These are phyloP conservation scores for Clarireedia homoeocarpa DNA, from an alignment of 2,329 filamentous ascomycete genomes.

Conservation along the genomic window DNA sequence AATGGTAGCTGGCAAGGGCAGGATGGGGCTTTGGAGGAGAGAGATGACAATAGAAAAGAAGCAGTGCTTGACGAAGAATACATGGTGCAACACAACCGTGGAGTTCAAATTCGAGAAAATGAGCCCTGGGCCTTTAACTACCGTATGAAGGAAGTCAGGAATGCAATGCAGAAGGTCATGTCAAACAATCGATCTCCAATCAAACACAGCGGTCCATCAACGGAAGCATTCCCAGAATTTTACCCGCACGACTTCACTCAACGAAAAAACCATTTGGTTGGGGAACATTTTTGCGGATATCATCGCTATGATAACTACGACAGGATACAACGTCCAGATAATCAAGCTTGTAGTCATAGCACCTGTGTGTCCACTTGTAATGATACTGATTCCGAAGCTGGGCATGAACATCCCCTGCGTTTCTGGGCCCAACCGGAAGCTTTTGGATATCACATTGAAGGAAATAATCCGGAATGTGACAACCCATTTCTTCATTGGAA, in stretches of 20 bases:
- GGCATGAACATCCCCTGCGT: not conserved
- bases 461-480: not conserved
- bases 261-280: no score
- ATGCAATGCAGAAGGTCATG: not conserved
- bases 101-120: no score
- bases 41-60: not conserved
- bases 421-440: not conserved
- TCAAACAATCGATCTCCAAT: not conserved
- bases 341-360: not conserved
- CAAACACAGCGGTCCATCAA: not conserved
- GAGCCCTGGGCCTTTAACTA: not conserved
- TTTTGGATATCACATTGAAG: slow-evolving; percentile 14
- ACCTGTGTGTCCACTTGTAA: not conserved
- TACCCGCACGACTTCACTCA: not conserved
- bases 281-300: not conserved
- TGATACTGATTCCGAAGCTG: not conserved
- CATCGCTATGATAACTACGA: not conserved
- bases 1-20: not conserved
- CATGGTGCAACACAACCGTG: no score
- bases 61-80: no score
- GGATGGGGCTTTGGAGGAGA: not conserved
- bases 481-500: slow-evolving; percentile 3
- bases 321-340: not conserved
- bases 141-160: not conserved
- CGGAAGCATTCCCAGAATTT: not conserved